Conservation (phyloP, 345 rosid genomes). For the Boechera retrofracta region DNA sequence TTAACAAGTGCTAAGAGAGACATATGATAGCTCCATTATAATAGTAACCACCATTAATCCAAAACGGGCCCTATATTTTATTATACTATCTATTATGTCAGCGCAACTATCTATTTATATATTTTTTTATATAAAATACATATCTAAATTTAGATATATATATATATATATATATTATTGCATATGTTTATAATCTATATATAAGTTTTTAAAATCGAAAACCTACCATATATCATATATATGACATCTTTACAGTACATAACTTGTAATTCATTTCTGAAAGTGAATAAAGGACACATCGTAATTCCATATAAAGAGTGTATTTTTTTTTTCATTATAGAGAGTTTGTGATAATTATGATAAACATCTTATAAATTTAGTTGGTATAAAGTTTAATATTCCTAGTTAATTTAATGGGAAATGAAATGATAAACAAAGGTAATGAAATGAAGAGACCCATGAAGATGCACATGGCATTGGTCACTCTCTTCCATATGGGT, state of each 20-base stretch:
- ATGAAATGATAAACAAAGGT: slow-evolving; percentile 36
- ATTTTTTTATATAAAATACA: too few species aligned
- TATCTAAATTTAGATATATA: neutral
- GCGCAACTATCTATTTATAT: neutral
- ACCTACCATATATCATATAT: neutral
- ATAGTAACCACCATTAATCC: slow-evolving; percentile 1
- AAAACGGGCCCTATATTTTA: neutral
- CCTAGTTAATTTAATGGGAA: neutral
- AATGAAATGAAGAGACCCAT: slow-evolving; percentile 61
- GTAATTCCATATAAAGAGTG: neutral
- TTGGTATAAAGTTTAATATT: slow-evolving; percentile 17
- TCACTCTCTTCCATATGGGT: slow-evolving; percentile 46
- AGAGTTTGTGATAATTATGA: slow-evolving; percentile 2
- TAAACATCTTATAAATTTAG: slow-evolving; percentile 11
- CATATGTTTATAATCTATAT: neutral
- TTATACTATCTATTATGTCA: neutral
- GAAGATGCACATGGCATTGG: slow-evolving; percentile 66
- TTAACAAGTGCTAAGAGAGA: neutral
- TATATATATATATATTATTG: neutral
- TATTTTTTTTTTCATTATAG: neutral
- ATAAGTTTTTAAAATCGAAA: neutral
- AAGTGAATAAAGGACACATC: neutral
- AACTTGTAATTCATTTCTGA: neutral
- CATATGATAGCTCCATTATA: slow-evolving; percentile 14
- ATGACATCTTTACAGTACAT: neutral